These are phyloP conservation scores for Trypanosoma melophagium DNA, from an alignment of 208 protist genomes.

Conservation along the genomic window DNA sequence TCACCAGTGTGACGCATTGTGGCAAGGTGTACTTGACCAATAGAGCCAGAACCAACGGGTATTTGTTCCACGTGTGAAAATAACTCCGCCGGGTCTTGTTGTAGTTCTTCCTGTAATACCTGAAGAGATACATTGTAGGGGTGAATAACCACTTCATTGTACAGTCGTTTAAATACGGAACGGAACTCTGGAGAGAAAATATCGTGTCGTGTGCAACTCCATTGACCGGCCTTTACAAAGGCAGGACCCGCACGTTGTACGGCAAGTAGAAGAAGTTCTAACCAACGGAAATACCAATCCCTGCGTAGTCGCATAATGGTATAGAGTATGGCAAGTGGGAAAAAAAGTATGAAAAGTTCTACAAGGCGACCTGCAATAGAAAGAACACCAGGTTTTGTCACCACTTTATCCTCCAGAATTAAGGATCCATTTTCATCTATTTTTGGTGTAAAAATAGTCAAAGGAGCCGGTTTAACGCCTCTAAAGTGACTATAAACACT, in stretches of 20 bases:
- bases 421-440: conserved; percentile 69
- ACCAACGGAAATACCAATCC: conserved; percentile 68
- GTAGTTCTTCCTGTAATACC: conserved; percentile 77
- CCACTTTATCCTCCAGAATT: conserved; percentile 52
- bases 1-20: conserved; percentile 54
- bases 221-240: conserved; percentile 92
- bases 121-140: conserved; percentile 63
- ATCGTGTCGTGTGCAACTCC: conserved; percentile 88
- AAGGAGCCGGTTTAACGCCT: conserved; percentile 40
- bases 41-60: conserved; percentile 85
- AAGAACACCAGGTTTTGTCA: conserved; percentile 36
- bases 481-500: conserved; percentile 70
- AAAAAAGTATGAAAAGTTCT: conserved; percentile 69
- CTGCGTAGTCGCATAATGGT: conserved; percentile 56
- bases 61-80: conserved; percentile 69
- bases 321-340: conserved; percentile 72
- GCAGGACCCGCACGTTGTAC: conserved; percentile 84
- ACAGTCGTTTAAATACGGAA: conserved; percentile 72
- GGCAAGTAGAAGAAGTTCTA: conserved; percentile 60
- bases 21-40: conserved; percentile 91
- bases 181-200: conserved; percentile 84
- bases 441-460: conserved; percentile 59
- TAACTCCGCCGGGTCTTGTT: conserved; percentile 47
- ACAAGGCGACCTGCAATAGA: conserved; percentile 54
- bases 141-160: conserved; percentile 80